A percentile compares a stretch with the other conserved stretches of the same genome.
These are phyloP conservation scores for Cladosporium sp. DNA, from an alignment of 2,329 filamentous ascomycete species.

Conservation along the genomic window DNA sequence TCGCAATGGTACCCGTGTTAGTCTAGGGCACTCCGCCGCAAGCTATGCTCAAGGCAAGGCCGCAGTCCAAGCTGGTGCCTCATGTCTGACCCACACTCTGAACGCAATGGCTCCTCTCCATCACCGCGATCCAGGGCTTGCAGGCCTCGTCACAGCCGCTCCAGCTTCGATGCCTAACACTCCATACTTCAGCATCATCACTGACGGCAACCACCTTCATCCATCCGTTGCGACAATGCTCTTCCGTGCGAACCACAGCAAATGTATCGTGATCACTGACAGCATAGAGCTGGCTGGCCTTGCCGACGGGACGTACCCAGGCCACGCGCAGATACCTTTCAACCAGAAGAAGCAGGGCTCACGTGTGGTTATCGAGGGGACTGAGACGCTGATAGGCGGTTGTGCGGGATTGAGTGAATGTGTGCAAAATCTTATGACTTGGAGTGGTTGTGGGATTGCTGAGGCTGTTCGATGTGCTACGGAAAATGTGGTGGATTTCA, in stretches of 20 bases:
- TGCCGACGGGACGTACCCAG: conserved; percentile 46
- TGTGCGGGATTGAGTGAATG: conserved; percentile 50
- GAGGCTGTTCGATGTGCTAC: conserved; percentile 48
- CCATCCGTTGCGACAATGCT: conserved; percentile 47
- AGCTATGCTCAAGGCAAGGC: conserved; percentile 43
- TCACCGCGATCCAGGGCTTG: conserved; percentile 49
- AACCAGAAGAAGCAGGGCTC: conserved; percentile 48
- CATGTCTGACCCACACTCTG: conserved; percentile 50
- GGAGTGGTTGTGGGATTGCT: conserved; percentile 45
- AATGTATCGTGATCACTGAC: conserved; percentile 52
- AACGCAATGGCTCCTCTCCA: conserved; percentile 52
- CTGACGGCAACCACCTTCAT: conserved; percentile 53
- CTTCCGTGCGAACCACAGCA: conserved; percentile 43
- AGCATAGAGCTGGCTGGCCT: conserved; percentile 52
- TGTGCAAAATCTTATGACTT: conserved; percentile 46
- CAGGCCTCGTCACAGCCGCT: conserved; percentile 37
- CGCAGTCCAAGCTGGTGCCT: conserved; percentile 47
- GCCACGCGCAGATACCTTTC: conserved; percentile 49
- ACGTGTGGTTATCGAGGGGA: conserved; percentile 48
- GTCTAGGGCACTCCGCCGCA: conserved; percentile 50
- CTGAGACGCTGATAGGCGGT: conserved; percentile 52
- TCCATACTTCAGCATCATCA: conserved; percentile 51
- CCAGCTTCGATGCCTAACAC: conserved; percentile 19
- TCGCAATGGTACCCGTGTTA: conserved; percentile 41
- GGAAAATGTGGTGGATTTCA: conserved; percentile 49